These are phyloP conservation scores for Penicillium sclerotiorum DNA, from an alignment of 2,329 filamentous ascomycete genomes.

Conservation along the genomic window DNA sequence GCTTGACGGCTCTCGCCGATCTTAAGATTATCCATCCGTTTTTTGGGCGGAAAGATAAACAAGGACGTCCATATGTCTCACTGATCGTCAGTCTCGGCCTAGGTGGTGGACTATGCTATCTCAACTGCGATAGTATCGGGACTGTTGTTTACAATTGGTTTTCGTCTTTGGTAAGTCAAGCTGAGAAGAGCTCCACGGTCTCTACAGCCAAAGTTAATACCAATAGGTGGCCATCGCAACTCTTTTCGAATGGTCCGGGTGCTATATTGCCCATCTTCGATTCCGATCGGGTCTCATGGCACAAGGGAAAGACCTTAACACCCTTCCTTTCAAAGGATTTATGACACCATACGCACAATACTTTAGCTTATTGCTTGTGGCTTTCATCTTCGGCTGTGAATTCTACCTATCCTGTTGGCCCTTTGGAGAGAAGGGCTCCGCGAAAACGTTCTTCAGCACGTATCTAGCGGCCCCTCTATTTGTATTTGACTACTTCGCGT, in stretches of 20 bases:
- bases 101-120: constrained; percentile 37
- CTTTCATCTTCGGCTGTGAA: constrained; percentile 34
- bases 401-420: constrained; percentile 37
- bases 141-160: constrained; percentile 38
- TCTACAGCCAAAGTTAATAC: not conserved
- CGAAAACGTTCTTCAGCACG: constrained; percentile 35
- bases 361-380: constrained; percentile 27
- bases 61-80: constrained; percentile 34
- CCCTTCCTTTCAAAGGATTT: constrained; percentile 29
- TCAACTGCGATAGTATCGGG: constrained; percentile 33
- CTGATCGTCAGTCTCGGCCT: constrained; percentile 30
- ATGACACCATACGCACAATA: constrained; percentile 31
- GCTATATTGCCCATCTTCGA: constrained; percentile 31
- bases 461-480: constrained; percentile 37
- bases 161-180: constrained; percentile 26
- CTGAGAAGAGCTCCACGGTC: not conserved
- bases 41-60: constrained; percentile 25
- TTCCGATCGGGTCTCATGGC: constrained; percentile 32
- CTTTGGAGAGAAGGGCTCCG: constrained; percentile 32
- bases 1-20: constrained; percentile 36
- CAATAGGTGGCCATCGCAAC: constrained; percentile 32
- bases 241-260: constrained; percentile 32
- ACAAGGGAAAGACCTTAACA: constrained; percentile 27
- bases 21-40: constrained; percentile 26
- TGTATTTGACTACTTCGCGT: constrained; percentile 32